phyloP scores from a whole-genome alignment of 1,284 basidiomycete species.

The Ceratobasidium sp. region DNA sequence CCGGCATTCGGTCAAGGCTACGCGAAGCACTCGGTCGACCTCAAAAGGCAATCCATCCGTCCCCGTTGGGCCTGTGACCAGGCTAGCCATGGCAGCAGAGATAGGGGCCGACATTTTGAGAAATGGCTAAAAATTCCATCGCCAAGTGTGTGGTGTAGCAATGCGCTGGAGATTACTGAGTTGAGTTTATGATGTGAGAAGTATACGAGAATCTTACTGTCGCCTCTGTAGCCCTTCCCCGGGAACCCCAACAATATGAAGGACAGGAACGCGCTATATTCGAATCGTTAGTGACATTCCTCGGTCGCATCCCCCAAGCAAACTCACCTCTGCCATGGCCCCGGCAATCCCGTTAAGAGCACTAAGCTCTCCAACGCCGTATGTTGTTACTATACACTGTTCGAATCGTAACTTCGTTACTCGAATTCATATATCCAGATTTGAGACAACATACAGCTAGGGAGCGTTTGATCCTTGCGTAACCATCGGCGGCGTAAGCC shows the following conservation, averaged over 20 bases:
- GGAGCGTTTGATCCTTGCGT: constrained; percentile 77
- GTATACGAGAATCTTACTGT: constrained; percentile 44
- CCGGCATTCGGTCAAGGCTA: constrained; percentile 61
- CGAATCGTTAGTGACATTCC: not conserved
- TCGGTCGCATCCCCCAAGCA: not conserved
- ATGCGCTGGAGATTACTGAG: constrained; percentile 56
- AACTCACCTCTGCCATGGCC: constrained; percentile 15
- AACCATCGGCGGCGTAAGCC: constrained; percentile 94
- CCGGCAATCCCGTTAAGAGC: constrained; percentile 84
- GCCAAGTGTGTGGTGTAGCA: constrained; percentile 88
- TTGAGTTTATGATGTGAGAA: constrained; percentile 38
- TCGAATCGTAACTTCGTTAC: not conserved
- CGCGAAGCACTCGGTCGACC: not conserved
- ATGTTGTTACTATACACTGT: constrained; percentile 59
- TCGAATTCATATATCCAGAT: not conserved
- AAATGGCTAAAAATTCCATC: constrained; percentile 58
- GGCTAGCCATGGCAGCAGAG: constrained; percentile 23
- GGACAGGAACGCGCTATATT: constrained; percentile 89
- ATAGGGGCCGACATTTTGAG: constrained; percentile 31
- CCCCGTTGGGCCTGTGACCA: constrained; percentile 11
- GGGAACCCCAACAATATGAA: constrained; percentile 91
- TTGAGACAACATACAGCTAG: constrained; percentile 18
- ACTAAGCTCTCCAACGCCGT: constrained; percentile 89
- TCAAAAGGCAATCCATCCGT: constrained; percentile 7
- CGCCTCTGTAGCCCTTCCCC: constrained; percentile 71